Evolutionary conservation across 1,139 yeast genomes (phyloP).

Genomic region (Protomyces inundatus): DNA sequence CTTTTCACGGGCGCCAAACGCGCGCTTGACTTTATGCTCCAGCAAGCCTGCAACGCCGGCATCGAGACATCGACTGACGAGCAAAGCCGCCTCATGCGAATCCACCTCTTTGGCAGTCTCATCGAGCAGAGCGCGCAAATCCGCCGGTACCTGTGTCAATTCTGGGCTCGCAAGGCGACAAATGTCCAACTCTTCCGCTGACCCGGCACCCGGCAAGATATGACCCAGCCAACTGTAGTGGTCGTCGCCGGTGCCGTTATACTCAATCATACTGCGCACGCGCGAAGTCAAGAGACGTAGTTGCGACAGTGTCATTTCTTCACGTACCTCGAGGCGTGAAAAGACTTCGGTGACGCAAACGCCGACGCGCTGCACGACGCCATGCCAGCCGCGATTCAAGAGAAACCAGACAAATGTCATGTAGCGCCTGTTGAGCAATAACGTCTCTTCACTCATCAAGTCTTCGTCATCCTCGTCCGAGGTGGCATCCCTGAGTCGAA

Average conservation of each 20-base stretch:
- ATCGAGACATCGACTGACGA: conserved; percentile 12
- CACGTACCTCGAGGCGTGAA: conserved; percentile 34
- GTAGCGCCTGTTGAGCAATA: conserved; percentile 66
- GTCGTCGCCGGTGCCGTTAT: conserved; percentile 36
- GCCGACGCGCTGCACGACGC: conserved; percentile 51
- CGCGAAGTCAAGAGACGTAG: conserved; percentile 34
- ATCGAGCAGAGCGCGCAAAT: conserved; percentile 8
- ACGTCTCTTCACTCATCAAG: conserved; percentile 24
- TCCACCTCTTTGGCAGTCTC: conserved; percentile 14
- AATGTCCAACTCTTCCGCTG: background rate
- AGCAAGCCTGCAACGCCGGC: conserved; percentile 8
- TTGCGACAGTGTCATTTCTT: conserved; percentile 29
- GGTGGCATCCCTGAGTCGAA: background rate
- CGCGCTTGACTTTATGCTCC: conserved; percentile 16
- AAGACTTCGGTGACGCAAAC: conserved; percentile 58
- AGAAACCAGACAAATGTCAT: conserved; percentile 93
- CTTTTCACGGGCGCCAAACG: conserved; percentile 18
- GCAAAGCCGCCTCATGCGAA: conserved; percentile 14
- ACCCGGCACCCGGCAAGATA: conserved; percentile 8
- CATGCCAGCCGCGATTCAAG: conserved; percentile 75
- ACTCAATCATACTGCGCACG: conserved; percentile 44
- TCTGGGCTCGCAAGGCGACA: conserved; percentile 1
- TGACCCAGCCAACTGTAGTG: conserved; percentile 17
- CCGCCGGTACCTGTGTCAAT: background rate
- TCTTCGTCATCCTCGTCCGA: conserved; percentile 25